Evolutionary conservation across 176 grass and related monocot genomes (phyloP).

Genomic region (Carex kokanica): DNA sequence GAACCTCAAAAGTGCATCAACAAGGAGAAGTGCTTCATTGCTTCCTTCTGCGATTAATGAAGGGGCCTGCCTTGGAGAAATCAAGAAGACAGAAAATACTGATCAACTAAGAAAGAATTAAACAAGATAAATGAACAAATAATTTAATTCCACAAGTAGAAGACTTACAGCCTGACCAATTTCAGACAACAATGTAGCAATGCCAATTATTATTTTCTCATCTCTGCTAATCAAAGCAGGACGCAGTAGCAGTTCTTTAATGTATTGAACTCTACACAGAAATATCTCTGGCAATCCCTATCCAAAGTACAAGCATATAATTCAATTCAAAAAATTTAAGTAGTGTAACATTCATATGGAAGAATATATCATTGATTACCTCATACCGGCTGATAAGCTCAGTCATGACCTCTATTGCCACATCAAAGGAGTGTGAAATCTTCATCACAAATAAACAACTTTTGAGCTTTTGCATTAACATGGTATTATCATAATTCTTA

Average conservation of each 20-base stretch:
- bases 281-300: conserved; percentile 77
- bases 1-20: conserved; percentile 96
- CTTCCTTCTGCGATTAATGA: conserved; percentile 76
- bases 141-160: conserved; percentile 24
- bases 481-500: background rate
- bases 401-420: conserved; percentile 81
- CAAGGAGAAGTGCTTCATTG: conserved; percentile 73
- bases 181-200: conserved; percentile 87
- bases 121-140: conserved; percentile 25
- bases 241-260: conserved; percentile 66
- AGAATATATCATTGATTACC: conserved; percentile 39
- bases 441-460: conserved; percentile 40
- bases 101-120: conserved; percentile 12
- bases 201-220: conserved; percentile 75
- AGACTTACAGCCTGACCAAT: conserved; percentile 85
- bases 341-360: background rate
- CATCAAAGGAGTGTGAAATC: conserved; percentile 77
- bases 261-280: conserved; percentile 76
- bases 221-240: conserved; percentile 70
- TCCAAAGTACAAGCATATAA: conserved; percentile 25
- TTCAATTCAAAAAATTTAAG: conserved; percentile 12
- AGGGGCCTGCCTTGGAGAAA: conserved; percentile 54
- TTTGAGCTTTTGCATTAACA: conserved; percentile 36
- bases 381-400: conserved; percentile 85
- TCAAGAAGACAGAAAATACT: background rate